Percentiles rank a stretch among this genome's conserved stretches.
phyloP scores from a whole-genome alignment of 2,329 filamentous ascomycete genomes.

The Xylariaceae sp. region DNA sequence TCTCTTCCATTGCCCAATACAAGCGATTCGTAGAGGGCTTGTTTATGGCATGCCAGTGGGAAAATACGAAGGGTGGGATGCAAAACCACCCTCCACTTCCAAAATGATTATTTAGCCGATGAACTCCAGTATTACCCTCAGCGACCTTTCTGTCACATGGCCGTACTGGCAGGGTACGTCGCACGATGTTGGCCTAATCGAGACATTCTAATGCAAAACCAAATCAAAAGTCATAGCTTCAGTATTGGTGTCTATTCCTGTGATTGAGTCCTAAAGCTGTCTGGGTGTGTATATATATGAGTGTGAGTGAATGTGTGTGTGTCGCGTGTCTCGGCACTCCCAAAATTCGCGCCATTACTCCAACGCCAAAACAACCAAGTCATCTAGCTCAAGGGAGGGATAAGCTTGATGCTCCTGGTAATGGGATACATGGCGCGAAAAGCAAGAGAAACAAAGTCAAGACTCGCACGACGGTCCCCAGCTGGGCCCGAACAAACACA shows the following conservation, averaged over 20 bases:
- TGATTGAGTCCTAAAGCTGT: slow-evolving; percentile 17
- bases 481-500: slow-evolving; percentile 6
- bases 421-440: too few species aligned
- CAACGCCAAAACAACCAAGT: slow-evolving; percentile 19
- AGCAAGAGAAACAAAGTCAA: slow-evolving; percentile 4
- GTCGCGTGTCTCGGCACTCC: slow-evolving; percentile 20
- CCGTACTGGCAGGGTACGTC: too few species aligned
- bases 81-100: slow-evolving; percentile 2
- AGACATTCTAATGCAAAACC: too few species aligned
- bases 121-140: background rate
- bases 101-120: background rate
- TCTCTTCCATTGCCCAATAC: too few species aligned
- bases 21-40: background rate
- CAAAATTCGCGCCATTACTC: slow-evolving; percentile 25
- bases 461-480: slow-evolving; percentile 5
- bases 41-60: background rate
- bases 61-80: background rate
- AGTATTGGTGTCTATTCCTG: slow-evolving; percentile 18
- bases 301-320: too few species aligned
- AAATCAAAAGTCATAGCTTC: too few species aligned
- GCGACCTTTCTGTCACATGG: background rate
- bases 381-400: too few species aligned
- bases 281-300: slow-evolving; percentile 17
- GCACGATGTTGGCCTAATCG: too few species aligned
- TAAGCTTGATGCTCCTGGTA: too few species aligned